Conservation (phyloP, 345 rosid genomes). For the Kandelia obovata region DNA sequence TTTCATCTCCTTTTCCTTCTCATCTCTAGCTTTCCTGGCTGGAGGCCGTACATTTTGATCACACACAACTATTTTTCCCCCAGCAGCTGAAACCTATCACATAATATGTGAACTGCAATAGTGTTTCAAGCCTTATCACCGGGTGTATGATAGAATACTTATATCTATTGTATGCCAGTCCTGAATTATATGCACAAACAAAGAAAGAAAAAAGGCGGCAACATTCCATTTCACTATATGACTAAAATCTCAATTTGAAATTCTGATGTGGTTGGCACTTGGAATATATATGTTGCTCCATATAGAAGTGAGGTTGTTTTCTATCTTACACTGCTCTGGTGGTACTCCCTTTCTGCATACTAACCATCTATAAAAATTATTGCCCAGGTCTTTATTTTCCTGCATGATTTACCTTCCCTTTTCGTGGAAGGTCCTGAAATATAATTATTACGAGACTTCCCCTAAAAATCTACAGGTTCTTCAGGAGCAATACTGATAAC, state of each 20-base stretch:
- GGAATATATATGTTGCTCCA: not conserved
- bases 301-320: not conserved
- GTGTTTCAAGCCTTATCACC: not conserved
- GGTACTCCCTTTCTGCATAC: not conserved
- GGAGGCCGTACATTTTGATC: slow-evolving; percentile 25
- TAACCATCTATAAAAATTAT: not conserved
- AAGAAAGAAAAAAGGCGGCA: not conserved
- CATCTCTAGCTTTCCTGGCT: slow-evolving; percentile 33
- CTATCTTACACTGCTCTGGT: not conserved
- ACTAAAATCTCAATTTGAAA: not conserved
- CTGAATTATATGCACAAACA: not conserved
- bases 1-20: slow-evolving; percentile 62
- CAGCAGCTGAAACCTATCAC: slow-evolving; percentile 35
- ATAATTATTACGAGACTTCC: not conserved
- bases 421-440: not conserved
- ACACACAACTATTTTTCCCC: slow-evolving; percentile 25
- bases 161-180: not conserved
- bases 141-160: not conserved
- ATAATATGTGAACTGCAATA: not conserved
- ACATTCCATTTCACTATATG: not conserved
- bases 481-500: no score
- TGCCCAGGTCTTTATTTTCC: no score
- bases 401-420: not conserved
- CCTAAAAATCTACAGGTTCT: no score
- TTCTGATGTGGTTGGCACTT: not conserved